Evolutionary conservation across 257 asterid species (phyloP), one percentile per base, ranked within the genome.

Genomic region (Thymus mandschuricus): DNA sequence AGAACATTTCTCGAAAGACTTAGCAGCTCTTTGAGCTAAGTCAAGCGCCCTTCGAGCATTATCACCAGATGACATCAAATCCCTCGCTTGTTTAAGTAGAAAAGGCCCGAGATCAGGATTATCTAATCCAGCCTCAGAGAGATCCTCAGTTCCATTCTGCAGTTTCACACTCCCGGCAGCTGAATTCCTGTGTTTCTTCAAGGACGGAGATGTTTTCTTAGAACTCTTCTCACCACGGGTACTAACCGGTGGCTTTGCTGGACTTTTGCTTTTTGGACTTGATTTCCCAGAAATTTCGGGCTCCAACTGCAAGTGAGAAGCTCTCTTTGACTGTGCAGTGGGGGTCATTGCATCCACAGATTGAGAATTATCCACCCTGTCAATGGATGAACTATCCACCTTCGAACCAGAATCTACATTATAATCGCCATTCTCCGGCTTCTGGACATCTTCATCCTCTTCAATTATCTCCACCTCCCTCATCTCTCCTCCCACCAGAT

Each of bases 401-500:
- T 84, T 87, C 28, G 82, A 78, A 69, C 69, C 82, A 59, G 81
- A 72, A 71, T 81, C 79, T 46, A 83, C 66, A 41, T 54, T 83
- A 66, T 78, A 68, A 45, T 76, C 88, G 41, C 77, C 84, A 67
- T 51, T 81, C 61, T 68, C 86, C 0, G 78, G 83, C 80, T 76
- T 75, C 64, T 75, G 83, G 68, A 86, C 79, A 79, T 82, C 96
- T 34, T 85, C 97, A 10, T 88, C 98, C 70, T 93, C 96, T 76
- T 83, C 89, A 62, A 88, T 89, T 48, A 87, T 87, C 81, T 90
- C 93, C 79, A 87, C 91, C 83, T 88, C 94, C 69, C 85, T 79
- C 93, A 87, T 86, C 78, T 83, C 97, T 55, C 97, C 97, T 45
- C 94, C 97, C 12, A 83, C 96, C 56, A 93, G 98, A 81, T 93